These are phyloP conservation scores for Pueraria montana DNA, from an alignment of 306 rosid genomes.

Conservation along the genomic window DNA sequence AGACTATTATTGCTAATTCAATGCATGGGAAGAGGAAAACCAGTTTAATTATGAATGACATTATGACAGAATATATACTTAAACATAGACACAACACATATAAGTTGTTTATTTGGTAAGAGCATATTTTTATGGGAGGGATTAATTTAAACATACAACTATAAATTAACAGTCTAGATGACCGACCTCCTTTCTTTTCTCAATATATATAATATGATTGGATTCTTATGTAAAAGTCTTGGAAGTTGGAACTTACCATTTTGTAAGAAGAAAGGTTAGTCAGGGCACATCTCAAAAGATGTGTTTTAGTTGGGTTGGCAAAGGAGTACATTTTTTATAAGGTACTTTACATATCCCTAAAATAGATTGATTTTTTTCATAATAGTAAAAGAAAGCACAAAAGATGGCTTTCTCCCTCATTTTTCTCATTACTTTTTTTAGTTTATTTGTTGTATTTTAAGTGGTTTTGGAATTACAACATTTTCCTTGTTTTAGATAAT, in stretches of 20 bases:
- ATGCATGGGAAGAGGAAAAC: background rate
- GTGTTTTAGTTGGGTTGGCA: conserved; percentile 45
- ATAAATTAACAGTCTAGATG: background rate
- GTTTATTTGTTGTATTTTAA: background rate
- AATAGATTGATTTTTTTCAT: conserved; percentile 1
- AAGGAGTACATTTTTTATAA: conserved; percentile 34
- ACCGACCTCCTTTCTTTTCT: background rate
- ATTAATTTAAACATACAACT: background rate
- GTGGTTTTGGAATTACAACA: background rate
- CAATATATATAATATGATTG: conserved; percentile 6
- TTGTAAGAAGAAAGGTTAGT: conserved; percentile 30
- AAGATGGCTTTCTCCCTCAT: conserved; percentile 20
- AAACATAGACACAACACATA: background rate
- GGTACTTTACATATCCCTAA: conserved; percentile 41
- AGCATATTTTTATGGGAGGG: background rate
- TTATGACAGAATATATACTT: background rate
- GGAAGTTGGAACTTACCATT: conserved; percentile 37
- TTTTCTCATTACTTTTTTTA: background rate
- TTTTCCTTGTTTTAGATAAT: background rate
- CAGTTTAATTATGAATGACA: background rate
- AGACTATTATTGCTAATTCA: background rate
- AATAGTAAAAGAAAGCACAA: conserved; percentile 33
- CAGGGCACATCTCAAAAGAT: conserved; percentile 48
- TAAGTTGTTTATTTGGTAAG: background rate
- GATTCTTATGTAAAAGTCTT: conserved; percentile 24